Evolutionary conservation across 805 yeast species (phyloP).

Genomic region (Ogataea zsoltii): DNA sequence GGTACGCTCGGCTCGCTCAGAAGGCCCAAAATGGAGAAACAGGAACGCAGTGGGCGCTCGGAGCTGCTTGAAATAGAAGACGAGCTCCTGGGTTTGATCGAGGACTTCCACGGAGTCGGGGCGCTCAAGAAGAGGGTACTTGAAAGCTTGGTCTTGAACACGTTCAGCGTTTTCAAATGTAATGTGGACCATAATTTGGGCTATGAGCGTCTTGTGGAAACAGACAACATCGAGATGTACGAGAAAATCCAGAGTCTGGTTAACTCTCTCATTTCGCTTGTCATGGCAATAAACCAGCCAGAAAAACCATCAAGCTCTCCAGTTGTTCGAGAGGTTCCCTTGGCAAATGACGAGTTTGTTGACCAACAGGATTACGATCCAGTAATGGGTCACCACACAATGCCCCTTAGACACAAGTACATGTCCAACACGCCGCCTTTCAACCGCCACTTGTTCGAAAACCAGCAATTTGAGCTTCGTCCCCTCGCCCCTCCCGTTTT

Average conservation of each 20-base stretch:
- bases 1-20: not conserved
- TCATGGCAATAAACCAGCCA: slow-evolving; percentile 25
- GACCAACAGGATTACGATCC: slow-evolving; percentile 11
- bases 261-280: slow-evolving; percentile 33
- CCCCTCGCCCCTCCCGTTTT: not conserved
- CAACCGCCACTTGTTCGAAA: not conserved
- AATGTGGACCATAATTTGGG: not conserved
- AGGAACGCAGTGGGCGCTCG: slow-evolving; percentile 1
- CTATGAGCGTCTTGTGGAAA: slow-evolving; percentile 11
- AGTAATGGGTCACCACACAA: not conserved
- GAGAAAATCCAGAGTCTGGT: slow-evolving; percentile 37
- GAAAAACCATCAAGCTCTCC: slow-evolving; percentile 2
- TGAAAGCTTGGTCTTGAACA: slow-evolving; percentile 14
- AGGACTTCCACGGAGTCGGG: slow-evolving; percentile 8
- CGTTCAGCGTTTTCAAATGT: slow-evolving; percentile 20
- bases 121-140: slow-evolving; percentile 14
- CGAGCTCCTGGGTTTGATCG: slow-evolving; percentile 13
- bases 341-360: slow-evolving; percentile 16
- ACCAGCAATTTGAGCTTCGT: not conserved
- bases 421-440: slow-evolving; percentile 3
- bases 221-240: slow-evolving; percentile 27
- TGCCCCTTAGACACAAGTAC: not conserved
- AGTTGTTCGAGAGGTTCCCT: slow-evolving; percentile 1
- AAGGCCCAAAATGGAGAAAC: not conserved
- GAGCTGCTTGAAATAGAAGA: slow-evolving; percentile 16